Conservation (phyloP, 768 basidiomycete genomes). For the Rhodosporidiobolus sp. region DNA sequence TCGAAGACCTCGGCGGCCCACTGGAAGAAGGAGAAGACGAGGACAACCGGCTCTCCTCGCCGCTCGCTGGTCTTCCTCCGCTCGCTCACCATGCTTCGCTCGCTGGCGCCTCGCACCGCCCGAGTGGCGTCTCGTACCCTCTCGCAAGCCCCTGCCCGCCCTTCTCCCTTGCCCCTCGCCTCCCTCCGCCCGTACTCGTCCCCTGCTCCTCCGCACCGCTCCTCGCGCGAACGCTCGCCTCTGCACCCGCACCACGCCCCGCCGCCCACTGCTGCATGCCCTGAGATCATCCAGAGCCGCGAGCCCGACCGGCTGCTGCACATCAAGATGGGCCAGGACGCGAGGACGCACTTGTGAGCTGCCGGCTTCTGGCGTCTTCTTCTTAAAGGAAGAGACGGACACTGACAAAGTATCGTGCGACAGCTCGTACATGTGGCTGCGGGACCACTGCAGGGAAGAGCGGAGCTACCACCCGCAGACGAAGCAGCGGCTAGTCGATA, state of each 20-base stretch:
- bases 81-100: not conserved
- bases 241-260: no score
- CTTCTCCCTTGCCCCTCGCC: not conserved
- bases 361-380: not conserved
- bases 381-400: no score
- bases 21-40: no score
- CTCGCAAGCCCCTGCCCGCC: not conserved
- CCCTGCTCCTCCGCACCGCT: no score
- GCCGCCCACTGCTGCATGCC: no score
- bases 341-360: not conserved
- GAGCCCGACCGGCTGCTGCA: no score
- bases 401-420: rapidly evolving
- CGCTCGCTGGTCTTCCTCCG: not conserved
- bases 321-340: no score
- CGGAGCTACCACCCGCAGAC: conserved; percentile 81
- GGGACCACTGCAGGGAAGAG: conserved; percentile 87
- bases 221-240: no score
- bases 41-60: not conserved
- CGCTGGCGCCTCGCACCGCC: not conserved
- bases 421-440: conserved; percentile 86
- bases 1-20: no score
- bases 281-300: no score
- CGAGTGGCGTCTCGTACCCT: not conserved
- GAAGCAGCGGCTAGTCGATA: conserved; percentile 83
- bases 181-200: not conserved